Evolutionary conservation across 2,329 filamentous ascomycete genomes (phyloP), one percentile per base, ranked within the genome.

Genomic region (Aspergillus aculeatinus): DNA sequence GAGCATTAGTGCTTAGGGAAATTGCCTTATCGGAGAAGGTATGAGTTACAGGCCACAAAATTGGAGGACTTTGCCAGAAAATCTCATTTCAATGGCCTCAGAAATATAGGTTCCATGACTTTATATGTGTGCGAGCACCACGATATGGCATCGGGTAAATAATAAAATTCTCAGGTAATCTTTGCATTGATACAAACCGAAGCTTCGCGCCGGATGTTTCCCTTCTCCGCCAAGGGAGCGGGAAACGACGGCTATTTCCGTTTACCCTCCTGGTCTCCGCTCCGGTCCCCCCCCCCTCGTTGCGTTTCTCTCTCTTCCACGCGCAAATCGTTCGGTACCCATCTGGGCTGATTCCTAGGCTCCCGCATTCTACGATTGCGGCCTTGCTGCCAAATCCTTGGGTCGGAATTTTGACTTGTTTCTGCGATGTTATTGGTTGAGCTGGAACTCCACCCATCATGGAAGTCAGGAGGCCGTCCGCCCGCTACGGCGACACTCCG

Each of bases 401-500:
- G 21, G 3, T 27, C 39, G 35, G 42, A 19, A 42, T 44, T 12
- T 35, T 39, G 35, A 27, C 49, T 39, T 44, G 25, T 52, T 2
- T 25, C 42, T 11, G 50, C 21, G 19, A 60, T 60, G 60, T 59
- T 35, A 67, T 67, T 66, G 63, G 65, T 55, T 49, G 49, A 47
- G 39, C 21, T 33, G 10, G 31, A 11, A 19, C 33, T 35, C 55
- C 33, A 47, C 59, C 39, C 47, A 62, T 42, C 21, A 70, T 70
- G 68, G 68, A 70, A 51, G 62, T 60, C 19, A 64, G 67, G 53
- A 64, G 58, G 21, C 55, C 53, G 31, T 64, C 63, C 39, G 39
- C 16, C 47, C 62, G 63, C 52, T 49, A 57, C 48, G 52, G 60
- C 52, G 58, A 62, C 44, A 51, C 57, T 50, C 68, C 63, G 72